phyloP scores from a whole-genome alignment of 192 early-diverging fungal species.

The Entomortierella chlamydospora region DNA sequence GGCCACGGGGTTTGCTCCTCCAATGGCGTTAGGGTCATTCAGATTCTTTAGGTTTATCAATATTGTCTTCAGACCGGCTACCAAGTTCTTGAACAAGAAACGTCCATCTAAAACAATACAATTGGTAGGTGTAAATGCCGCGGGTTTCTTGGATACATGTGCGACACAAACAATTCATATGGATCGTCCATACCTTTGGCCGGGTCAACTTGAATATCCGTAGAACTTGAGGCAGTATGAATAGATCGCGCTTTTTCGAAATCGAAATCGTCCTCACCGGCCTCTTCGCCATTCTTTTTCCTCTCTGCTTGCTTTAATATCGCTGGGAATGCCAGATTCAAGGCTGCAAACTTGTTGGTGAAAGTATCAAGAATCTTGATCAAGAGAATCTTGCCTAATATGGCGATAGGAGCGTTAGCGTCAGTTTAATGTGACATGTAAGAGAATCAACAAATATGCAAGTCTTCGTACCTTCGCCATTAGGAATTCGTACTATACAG shows the following conservation, averaged over 20 bases:
- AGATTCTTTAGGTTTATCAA: conserved; percentile 78
- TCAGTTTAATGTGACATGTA: not conserved
- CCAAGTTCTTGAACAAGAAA: conserved; percentile 89
- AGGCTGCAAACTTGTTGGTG: conserved; percentile 75
- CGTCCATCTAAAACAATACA: conserved; percentile 86
- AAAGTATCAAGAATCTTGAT: conserved; percentile 90
- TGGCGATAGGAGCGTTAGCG: not conserved
- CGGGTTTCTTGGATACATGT: too few species aligned
- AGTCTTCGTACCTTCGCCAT: conserved; percentile 56
- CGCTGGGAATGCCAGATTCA: conserved; percentile 73
- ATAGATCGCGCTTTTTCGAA: conserved; percentile 69
- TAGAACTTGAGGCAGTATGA: conserved; percentile 57
- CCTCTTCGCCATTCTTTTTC: conserved; percentile 56
- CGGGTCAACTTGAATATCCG: conserved; percentile 68
- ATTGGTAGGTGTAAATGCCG: too few species aligned
- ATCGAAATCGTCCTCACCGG: conserved; percentile 62
- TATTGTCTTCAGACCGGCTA: conserved; percentile 88
- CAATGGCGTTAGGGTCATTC: conserved; percentile 67
- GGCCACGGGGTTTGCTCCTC: conserved; percentile 62
- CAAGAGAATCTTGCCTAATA: conserved; percentile 74
- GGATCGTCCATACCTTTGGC: conserved; percentile 84
- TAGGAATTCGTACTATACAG: conserved; percentile 77
- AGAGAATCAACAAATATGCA: not conserved
- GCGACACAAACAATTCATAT: too few species aligned
- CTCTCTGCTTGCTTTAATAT: conserved; percentile 68